These are phyloP conservation scores for Eugenia klotzschiana DNA, from an alignment of 441 rosid genomes.

Conservation along the genomic window DNA sequence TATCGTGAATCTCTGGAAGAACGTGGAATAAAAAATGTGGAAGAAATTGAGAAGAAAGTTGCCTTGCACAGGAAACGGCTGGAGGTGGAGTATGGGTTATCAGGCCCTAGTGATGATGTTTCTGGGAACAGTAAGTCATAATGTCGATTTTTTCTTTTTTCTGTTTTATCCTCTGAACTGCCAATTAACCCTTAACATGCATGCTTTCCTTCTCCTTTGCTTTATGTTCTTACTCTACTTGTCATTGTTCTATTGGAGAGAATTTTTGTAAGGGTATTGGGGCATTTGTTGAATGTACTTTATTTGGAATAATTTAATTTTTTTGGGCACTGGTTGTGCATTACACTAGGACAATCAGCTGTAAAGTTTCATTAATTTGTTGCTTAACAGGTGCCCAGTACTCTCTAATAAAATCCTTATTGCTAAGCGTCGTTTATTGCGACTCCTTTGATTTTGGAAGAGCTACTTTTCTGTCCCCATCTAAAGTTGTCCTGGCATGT, in stretches of 20 bases:
- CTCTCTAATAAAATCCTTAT: neutral
- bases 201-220: neutral
- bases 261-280: neutral
- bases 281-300: neutral
- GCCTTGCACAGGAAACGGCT: constrained; percentile 62
- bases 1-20: constrained; percentile 96
- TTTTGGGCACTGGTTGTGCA: neutral
- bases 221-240: neutral
- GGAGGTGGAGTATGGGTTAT: constrained; percentile 59
- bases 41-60: constrained; percentile 88
- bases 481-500: neutral
- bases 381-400: neutral
- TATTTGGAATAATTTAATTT: neutral
- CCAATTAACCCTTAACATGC: neutral
- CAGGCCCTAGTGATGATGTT: constrained; percentile 28
- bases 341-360: neutral
- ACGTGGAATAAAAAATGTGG: constrained; percentile 62
- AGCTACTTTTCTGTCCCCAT: neutral
- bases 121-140: constrained; percentile 32
- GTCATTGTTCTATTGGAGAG: neutral
- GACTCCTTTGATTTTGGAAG: neutral
- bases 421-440: neutral
- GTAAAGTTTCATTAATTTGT: neutral
- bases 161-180: neutral
- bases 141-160: neutral